Conservation (phyloP, 208 protist species). For the Leptomonas pyrrhocoris region DNA sequence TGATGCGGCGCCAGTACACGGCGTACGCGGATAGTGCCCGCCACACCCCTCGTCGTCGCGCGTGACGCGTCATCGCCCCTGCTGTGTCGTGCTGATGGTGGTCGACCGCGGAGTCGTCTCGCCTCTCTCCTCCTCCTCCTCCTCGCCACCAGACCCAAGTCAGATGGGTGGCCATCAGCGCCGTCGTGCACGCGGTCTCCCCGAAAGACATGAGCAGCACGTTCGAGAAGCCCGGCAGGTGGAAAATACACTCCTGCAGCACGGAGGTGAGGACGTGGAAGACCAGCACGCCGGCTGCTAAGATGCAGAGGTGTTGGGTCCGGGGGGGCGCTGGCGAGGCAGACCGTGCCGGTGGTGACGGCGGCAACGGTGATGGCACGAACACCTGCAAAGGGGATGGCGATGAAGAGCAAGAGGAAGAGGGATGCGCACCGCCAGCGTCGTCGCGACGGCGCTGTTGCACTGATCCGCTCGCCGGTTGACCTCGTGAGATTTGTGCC, state of each 20-base stretch:
- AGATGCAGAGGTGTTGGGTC: constrained; percentile 33
- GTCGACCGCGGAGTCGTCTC: no score
- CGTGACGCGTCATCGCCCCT: not conserved
- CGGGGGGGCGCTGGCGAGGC: not conserved
- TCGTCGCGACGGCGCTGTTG: no score
- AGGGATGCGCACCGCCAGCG: no score
- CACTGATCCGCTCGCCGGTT: no score
- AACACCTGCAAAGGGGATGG: not conserved
- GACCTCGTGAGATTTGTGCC: no score
- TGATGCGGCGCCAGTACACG: not conserved
- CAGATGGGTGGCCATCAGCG: constrained; percentile 32
- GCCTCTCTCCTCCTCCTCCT: not conserved
- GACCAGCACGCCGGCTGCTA: constrained; percentile 36
- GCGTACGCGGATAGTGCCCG: not conserved
- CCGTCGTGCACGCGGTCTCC: constrained; percentile 36
- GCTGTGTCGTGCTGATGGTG: no score
- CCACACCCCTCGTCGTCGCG: constrained; percentile 3
- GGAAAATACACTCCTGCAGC: constrained; percentile 61
- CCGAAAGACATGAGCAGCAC: constrained; percentile 45
- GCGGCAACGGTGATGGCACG: not conserved
- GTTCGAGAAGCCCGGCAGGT: constrained; percentile 60
- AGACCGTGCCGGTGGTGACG: not conserved
- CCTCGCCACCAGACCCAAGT: constrained; percentile 9
- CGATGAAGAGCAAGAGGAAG: not conserved
- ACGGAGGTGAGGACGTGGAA: constrained; percentile 52